These are phyloP conservation scores for Epichloe aotearoae DNA, from an alignment of 2,329 filamentous ascomycete species.

Conservation along the genomic window DNA sequence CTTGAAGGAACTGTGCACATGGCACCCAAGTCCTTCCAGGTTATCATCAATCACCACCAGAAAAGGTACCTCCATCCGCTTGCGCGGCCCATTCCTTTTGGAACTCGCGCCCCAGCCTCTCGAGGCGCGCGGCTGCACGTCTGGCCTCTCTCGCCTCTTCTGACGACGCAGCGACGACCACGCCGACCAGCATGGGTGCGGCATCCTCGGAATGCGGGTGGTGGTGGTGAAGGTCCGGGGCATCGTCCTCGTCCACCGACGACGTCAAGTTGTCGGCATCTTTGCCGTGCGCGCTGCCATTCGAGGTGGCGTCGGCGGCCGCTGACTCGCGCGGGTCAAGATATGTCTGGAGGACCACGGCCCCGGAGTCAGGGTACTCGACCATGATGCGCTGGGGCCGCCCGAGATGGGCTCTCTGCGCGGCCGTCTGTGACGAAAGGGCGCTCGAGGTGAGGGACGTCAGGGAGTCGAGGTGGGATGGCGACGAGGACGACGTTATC, in stretches of 20 bases:
- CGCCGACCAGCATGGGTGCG: conserved; percentile 39
- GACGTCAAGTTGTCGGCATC: conserved; percentile 5
- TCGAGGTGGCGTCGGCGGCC: conserved; percentile 1
- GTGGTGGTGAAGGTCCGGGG: conserved; percentile 3
- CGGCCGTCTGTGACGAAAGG: conserved; percentile 38
- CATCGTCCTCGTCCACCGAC: conserved; percentile 1
- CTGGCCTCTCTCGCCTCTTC: conserved; percentile 37
- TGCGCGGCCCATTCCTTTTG: conserved; percentile 37
- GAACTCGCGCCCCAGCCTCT: conserved; percentile 40
- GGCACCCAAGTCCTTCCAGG: background rate
- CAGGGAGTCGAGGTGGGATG: conserved; percentile 34
- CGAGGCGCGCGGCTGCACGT: conserved; percentile 37
- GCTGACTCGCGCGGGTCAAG: conserved; percentile 24
- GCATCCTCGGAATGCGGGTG: conserved; percentile 16
- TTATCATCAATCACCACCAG: conserved; percentile 15
- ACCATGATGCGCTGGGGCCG: conserved; percentile 43
- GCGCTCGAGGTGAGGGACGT: conserved; percentile 38
- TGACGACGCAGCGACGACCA: conserved; percentile 37
- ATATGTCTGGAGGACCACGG: conserved; percentile 32
- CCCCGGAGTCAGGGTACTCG: conserved; percentile 34
- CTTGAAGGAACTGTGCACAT: background rate
- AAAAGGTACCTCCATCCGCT: conserved; percentile 13
- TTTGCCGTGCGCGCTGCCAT: conserved; percentile 5
- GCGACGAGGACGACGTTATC: conserved; percentile 36
- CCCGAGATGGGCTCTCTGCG: conserved; percentile 39